Conservation (phyloP, 495 filamentous ascomycete species). For the Trypethelium eluteriae region DNA sequence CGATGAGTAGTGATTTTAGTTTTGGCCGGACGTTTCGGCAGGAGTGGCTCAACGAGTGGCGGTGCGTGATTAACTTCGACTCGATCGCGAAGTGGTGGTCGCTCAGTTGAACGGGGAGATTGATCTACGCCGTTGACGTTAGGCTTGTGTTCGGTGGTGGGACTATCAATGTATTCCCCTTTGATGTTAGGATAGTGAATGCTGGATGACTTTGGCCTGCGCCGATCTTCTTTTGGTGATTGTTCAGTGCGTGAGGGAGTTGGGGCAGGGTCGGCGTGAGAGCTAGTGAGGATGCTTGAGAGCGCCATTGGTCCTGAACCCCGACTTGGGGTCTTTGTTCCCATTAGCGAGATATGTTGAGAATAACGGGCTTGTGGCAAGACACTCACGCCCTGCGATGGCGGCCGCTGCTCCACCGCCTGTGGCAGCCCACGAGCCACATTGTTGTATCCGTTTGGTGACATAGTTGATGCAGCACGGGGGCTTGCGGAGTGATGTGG, state of each 20-base stretch:
- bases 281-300: constrained; percentile 75
- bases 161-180: background rate
- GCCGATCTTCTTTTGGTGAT: constrained; percentile 43
- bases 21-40: background rate
- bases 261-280: constrained; percentile 50
- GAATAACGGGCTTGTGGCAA: constrained; percentile 1
- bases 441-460: constrained; percentile 25
- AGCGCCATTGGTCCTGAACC: constrained; percentile 78
- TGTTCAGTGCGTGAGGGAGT: constrained; percentile 22
- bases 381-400: constrained; percentile 6
- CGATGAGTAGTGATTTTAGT: constrained; percentile 11
- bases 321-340: constrained; percentile 51
- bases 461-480: constrained; percentile 12
- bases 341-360: constrained; percentile 12
- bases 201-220: constrained; percentile 8
- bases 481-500: constrained; percentile 4
- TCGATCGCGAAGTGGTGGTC: constrained; percentile 1
- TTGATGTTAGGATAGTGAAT: constrained; percentile 7
- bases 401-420: constrained; percentile 17
- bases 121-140: background rate
- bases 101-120: background rate
- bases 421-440: constrained; percentile 26
- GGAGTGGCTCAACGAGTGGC: background rate
- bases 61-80: background rate
- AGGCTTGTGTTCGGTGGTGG: constrained; percentile 1